These are phyloP conservation scores for Angomonas desouzai DNA, from an alignment of 208 protist species.

Conservation along the genomic window DNA sequence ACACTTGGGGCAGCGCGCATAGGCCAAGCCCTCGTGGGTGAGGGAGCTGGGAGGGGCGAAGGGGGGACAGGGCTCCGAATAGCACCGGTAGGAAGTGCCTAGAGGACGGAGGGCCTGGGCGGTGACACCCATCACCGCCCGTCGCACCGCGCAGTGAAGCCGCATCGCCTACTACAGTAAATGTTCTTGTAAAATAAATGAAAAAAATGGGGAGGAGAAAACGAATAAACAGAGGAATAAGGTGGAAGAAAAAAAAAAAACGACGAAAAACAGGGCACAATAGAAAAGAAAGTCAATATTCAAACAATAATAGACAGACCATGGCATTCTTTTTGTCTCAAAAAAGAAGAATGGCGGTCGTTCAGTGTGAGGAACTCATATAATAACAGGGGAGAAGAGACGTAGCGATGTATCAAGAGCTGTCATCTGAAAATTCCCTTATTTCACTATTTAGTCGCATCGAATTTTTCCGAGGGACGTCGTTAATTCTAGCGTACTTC, in stretches of 20 bases:
- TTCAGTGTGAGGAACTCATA: too few relatives aligned
- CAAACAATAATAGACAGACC: too few relatives aligned
- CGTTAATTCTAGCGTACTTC: neutral
- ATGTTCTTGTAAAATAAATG: conserved; percentile 1
- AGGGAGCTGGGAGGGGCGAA: conserved; percentile 39
- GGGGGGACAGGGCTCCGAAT: neutral
- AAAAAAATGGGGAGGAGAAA: neutral
- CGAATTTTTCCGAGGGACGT: neutral
- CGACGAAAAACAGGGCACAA: neutral
- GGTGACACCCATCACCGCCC: too few relatives aligned
- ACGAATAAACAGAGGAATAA: neutral
- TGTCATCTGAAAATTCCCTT: neutral
- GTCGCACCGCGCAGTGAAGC: neutral
- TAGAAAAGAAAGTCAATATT: conserved; percentile 4
- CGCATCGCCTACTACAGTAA: neutral
- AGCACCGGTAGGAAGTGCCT: neutral
- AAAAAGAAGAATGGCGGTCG: too few relatives aligned
- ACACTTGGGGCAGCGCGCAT: conserved; percentile 65
- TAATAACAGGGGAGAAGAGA: too few relatives aligned
- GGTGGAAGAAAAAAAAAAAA: conserved; percentile 1
- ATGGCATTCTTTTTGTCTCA: too few relatives aligned
- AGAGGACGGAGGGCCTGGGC: too few relatives aligned
- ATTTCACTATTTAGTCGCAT: neutral
- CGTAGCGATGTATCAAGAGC: too few relatives aligned
- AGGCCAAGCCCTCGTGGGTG: conserved; percentile 65